Conservation (phyloP, 176 grass and related monocot species). For the Lolium perenne region DNA sequence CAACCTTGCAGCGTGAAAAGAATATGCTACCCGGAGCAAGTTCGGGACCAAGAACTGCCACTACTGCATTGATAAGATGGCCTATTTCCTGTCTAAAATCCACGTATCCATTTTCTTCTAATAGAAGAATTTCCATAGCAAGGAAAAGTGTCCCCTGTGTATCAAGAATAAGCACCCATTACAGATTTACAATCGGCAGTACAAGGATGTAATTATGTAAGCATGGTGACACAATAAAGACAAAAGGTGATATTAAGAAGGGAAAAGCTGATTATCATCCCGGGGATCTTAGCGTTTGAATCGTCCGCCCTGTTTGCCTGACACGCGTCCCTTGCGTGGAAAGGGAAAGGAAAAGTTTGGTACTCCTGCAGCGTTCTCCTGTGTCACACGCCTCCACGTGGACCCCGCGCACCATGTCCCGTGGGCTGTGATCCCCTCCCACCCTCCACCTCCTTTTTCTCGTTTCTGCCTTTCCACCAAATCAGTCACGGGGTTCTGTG, state of each 20-base stretch:
- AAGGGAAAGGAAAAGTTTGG: too few species aligned
- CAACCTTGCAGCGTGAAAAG: constrained; percentile 99
- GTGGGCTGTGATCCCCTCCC: too few species aligned
- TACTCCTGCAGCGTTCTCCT: too few species aligned
- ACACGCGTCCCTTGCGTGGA: too few species aligned
- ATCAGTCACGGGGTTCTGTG: too few species aligned
- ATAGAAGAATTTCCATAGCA: constrained; percentile 95
- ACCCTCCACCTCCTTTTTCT: too few species aligned
- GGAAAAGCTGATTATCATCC: too few species aligned
- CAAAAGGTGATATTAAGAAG: not conserved
- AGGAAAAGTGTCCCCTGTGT: constrained; percentile 88
- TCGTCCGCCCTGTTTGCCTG: too few species aligned
- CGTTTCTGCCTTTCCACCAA: too few species aligned
- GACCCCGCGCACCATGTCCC: too few species aligned
- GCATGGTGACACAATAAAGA: constrained; percentile 33
- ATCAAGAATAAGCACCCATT: constrained; percentile 52
- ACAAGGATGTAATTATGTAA: constrained; percentile 12
- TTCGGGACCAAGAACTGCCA: constrained; percentile 98
- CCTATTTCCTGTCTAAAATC: constrained; percentile 96
- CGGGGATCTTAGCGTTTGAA: too few species aligned
- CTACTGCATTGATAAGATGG: constrained; percentile 91
- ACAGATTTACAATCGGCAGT: constrained; percentile 34
- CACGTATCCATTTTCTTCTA: constrained; percentile 89
- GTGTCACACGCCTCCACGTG: too few species aligned
- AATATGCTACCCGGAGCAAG: constrained; percentile 89